Conservation (phyloP, 306 rosid genomes). For the Elaeagnus macrophylla region DNA sequence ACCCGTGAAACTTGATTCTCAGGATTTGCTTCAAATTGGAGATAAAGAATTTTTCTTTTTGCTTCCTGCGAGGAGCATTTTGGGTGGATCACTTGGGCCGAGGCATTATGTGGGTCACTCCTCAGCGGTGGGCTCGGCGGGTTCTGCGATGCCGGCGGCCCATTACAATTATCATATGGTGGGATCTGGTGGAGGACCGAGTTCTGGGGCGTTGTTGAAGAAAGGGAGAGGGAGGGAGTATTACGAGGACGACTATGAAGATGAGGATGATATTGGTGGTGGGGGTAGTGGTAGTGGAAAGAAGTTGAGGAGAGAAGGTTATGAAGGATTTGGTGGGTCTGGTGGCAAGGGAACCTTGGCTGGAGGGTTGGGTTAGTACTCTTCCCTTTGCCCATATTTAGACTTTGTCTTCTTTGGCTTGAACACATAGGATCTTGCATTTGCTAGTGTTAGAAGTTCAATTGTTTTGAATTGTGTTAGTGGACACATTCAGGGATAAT, state of each 20-base stretch:
- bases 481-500: too few relatives aligned
- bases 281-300: slow-evolving; percentile 41
- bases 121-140: slow-evolving; percentile 4
- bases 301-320: slow-evolving; percentile 69
- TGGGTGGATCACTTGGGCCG: slow-evolving; percentile 45
- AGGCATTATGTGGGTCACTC: slow-evolving; percentile 44
- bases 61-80: slow-evolving; percentile 66
- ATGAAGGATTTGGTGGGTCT: slow-evolving; percentile 55
- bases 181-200: slow-evolving; percentile 12
- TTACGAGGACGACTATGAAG: slow-evolving; percentile 72
- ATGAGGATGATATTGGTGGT: slow-evolving; percentile 51
- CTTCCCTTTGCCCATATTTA: not conserved
- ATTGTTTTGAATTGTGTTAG: too few relatives aligned
- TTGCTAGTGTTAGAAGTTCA: too few relatives aligned
- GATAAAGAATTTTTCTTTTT: slow-evolving; percentile 90
- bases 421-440: too few relatives aligned
- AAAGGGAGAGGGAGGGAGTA: slow-evolving; percentile 63
- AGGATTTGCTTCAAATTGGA: slow-evolving; percentile 93
- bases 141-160: slow-evolving; percentile 9
- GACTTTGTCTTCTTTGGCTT: too few relatives aligned
- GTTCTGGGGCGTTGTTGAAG: slow-evolving; percentile 38
- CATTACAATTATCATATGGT: slow-evolving; percentile 48
- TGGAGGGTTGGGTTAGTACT: slow-evolving; percentile 55
- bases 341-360: slow-evolving; percentile 52
- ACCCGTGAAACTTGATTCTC: slow-evolving; percentile 90